phyloP scores from a whole-genome alignment of 116 monocot genomes.

The Cymodocea nodosa region DNA sequence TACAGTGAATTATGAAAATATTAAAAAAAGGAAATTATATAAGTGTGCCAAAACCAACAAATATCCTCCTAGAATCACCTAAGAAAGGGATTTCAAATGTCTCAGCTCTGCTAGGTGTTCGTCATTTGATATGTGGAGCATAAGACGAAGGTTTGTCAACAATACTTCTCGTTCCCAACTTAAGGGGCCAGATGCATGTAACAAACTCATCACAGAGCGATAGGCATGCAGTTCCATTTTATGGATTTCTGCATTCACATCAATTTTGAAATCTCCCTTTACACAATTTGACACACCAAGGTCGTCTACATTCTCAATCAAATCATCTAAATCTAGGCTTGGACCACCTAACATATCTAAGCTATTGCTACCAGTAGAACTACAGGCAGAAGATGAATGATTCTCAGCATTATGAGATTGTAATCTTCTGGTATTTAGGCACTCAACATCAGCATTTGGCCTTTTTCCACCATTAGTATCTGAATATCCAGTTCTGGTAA shows the following conservation, averaged over 20 bases:
- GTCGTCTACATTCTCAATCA: conserved; percentile 16
- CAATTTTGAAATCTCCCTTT: conserved; percentile 2
- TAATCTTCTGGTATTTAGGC: background rate
- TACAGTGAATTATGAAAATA: background rate
- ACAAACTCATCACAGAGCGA: conserved; percentile 30
- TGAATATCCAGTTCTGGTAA: conserved; percentile 19
- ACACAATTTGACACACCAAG: conserved; percentile 5
- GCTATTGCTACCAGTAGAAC: conserved; percentile 42
- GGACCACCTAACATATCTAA: conserved; percentile 10
- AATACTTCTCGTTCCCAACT: conserved; percentile 75
- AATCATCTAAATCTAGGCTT: conserved; percentile 9
- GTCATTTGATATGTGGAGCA: conserved; percentile 53
- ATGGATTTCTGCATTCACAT: conserved; percentile 26
- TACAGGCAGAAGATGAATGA: conserved; percentile 49
- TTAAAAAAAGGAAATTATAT: background rate
- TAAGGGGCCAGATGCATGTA: conserved; percentile 57
- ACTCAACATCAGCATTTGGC: conserved; percentile 10
- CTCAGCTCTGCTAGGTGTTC: conserved; percentile 44
- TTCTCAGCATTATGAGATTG: conserved; percentile 20
- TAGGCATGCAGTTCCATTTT: conserved; percentile 61
- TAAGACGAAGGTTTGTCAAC: conserved; percentile 52
- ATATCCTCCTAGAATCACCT: conserved; percentile 1
- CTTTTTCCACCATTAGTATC: conserved; percentile 6
- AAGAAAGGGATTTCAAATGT: conserved; percentile 22
- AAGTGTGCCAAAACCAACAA: background rate